Conservation (phyloP, 1,284 basidiomycete genomes). For the Takashimella tepidaria region DNA sequence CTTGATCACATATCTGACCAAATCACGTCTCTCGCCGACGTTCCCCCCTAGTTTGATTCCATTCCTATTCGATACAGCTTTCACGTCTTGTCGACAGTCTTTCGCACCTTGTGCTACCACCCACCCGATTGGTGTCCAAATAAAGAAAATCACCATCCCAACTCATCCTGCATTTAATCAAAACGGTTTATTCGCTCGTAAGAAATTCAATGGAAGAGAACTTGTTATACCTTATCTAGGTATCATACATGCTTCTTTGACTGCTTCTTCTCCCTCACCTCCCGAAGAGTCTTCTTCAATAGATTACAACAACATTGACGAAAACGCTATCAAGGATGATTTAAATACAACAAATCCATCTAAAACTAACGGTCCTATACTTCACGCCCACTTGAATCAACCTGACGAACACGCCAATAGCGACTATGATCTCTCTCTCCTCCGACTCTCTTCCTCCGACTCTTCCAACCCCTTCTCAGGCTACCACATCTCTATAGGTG, state of each 20-base stretch:
- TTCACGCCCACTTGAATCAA: not conserved
- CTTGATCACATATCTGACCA: slow-evolving; percentile 36
- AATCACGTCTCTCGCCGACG: slow-evolving; percentile 32
- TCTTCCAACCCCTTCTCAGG: slow-evolving; percentile 26
- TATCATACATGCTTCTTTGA: slow-evolving; percentile 52
- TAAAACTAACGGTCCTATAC: not conserved
- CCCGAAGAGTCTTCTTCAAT: not conserved
- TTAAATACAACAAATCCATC: slow-evolving; percentile 18
- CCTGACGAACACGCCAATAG: slow-evolving; percentile 29
- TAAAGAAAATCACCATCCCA: slow-evolving; percentile 39
- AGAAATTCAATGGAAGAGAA: slow-evolving; percentile 61
- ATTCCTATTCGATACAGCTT: not conserved
- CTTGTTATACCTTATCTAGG: slow-evolving; percentile 78
- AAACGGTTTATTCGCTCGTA: slow-evolving; percentile 69
- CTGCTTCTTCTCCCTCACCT: not conserved
- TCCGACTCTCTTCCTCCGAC: slow-evolving; percentile 49
- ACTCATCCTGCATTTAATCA: slow-evolving; percentile 76
- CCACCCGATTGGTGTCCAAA: slow-evolving; percentile 32
- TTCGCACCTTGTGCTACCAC: slow-evolving; percentile 3
- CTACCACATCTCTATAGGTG: slow-evolving; percentile 45
- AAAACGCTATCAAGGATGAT: slow-evolving; percentile 61
- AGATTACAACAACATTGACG: no score
- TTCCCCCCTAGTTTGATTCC: slow-evolving; percentile 35
- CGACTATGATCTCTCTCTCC: slow-evolving; percentile 80
- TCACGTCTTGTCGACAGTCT: not conserved